Evolutionary conservation across 2,329 filamentous ascomycete genomes (phyloP), one percentile per base, ranked within the genome.

Genomic region (Xylariaceae sp.): DNA sequence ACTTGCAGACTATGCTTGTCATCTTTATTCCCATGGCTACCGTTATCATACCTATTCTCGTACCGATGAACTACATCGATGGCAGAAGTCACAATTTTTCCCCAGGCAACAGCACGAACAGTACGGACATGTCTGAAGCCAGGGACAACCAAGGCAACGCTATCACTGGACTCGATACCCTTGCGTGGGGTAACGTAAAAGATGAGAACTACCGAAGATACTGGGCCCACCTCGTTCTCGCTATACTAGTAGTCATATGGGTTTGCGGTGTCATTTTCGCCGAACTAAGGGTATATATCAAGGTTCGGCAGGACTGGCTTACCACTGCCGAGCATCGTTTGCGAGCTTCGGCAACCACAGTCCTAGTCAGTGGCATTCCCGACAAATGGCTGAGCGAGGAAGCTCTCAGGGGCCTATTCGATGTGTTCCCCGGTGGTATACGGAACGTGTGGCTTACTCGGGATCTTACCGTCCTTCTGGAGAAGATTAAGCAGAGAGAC

Each of bases 381-480:
- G 76, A 81, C 41, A 95, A 95, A 67, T 99, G 94, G 94, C 82
- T 95, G 6, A 90, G 82, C 2, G 81, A 89, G 47, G 85, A 95
- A 44, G 89, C 89, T 0, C 78, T 99, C 3, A 80, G 84, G 55
- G 87, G 87, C 0, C 77, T 99, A 0, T 99, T 95, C 65, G 94
- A 99, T 68, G 91, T 97, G 1, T 97, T 96, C 64, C 94, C 94
- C 0, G 94, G 94, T 26, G 94, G 94, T 32, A 87, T 99, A 66
- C 84, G 89, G 56, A 97, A 97, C 63, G 88, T 99, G 46, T 99
- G 92, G 91, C 85, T 99, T 64, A 99, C 96, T 56, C 83, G 92
- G 58, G 89, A 99, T 67, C 86, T 90, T 62, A 89, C 91, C 43
- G 80, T 86, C 6, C 79, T 99, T 8, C 80, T 89, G 46, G 87